Conservation (phyloP, 2,329 filamentous ascomycete genomes). For the Cytospora chrysosperma region DNA sequence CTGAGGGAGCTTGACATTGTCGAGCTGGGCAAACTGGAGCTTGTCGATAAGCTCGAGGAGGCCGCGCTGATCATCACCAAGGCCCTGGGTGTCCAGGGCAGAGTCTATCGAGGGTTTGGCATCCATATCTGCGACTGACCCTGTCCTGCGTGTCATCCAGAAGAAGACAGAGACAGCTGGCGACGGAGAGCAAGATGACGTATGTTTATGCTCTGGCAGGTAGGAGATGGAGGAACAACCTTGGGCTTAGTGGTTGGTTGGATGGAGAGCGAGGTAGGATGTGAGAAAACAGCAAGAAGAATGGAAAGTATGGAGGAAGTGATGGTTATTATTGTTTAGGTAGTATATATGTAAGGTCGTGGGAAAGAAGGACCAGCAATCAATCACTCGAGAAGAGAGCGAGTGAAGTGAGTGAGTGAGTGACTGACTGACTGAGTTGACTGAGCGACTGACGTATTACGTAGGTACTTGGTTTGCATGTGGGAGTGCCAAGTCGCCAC, state of each 20-base stretch:
- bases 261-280: background rate
- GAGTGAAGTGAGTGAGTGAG: background rate
- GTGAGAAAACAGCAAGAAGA: background rate
- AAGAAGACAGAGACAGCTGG: background rate
- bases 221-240: background rate
- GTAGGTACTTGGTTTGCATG: background rate
- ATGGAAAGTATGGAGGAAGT: background rate
- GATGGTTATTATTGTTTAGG: too few relatives aligned
- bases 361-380: too few relatives aligned
- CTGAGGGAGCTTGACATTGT: constrained; percentile 51
- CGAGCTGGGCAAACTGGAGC: constrained; percentile 36
- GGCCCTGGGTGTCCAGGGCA: constrained; percentile 48
- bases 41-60: constrained; percentile 55
- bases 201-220: background rate
- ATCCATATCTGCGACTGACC: constrained; percentile 15
- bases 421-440: background rate
- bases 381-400: background rate
- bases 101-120: constrained; percentile 44
- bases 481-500: background rate
- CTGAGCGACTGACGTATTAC: too few relatives aligned
- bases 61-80: constrained; percentile 54
- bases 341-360: too few relatives aligned
- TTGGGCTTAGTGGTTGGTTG: too few relatives aligned
- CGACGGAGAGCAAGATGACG: background rate
- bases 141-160: constrained; percentile 15